Base-by-base conservation (phyloP, 495 filamentous ascomycete genomes). In the Pseudoneurospora amorphoporcata region DNA sequence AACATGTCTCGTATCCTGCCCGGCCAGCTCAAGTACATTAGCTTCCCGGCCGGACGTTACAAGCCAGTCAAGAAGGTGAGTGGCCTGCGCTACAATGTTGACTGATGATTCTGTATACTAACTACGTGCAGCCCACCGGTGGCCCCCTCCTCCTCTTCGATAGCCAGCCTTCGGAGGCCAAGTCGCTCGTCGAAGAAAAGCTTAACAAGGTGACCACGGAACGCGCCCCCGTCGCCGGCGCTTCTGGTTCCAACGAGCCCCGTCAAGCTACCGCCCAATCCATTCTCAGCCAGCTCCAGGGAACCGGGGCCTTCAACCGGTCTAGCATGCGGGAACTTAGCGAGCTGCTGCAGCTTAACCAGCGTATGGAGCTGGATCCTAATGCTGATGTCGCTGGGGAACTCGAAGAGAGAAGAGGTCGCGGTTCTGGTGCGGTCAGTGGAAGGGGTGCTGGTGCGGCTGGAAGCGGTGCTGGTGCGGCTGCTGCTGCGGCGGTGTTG, bases 1-100 rank as follows among this genome's bases (percentile, higher is more conserved):
- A 99, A 99, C 84, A 94, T 99, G 94, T 94, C 92, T 40, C 87
- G 96, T 71, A 94, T 98, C 39, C 87, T 99, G 29, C 96, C 95
- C 2, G 91, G 89, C 71, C 96, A 99, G 84, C 87, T 97, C 77
- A 97, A 95, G 82, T 98, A 93, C 79, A 94, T 98, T 78, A 96
- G 88, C 78, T 97, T 98, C 87, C 88, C 92, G 75, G 89, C 90
- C 29, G 89, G 89, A 16, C 89, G 96, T 71, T 98, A 97, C 80
- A 91, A 92, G 86, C 95, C 96, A 39, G 94, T 98, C 69, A 98
- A 98, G 85, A 93, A 96, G 86, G 94, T 95, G 84, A 79, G 88
- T 83, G 73, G 75, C 45, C 68, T 39, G 73, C 73, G 42, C 75
- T 71, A 37, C 69, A 58, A 8, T 32, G 10, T 3, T 9, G 23